A percentile compares a stretch with the other conserved stretches of the same genome.
Conservation (phyloP, 176 grass and related monocot species). For the Ananas comosus region DNA sequence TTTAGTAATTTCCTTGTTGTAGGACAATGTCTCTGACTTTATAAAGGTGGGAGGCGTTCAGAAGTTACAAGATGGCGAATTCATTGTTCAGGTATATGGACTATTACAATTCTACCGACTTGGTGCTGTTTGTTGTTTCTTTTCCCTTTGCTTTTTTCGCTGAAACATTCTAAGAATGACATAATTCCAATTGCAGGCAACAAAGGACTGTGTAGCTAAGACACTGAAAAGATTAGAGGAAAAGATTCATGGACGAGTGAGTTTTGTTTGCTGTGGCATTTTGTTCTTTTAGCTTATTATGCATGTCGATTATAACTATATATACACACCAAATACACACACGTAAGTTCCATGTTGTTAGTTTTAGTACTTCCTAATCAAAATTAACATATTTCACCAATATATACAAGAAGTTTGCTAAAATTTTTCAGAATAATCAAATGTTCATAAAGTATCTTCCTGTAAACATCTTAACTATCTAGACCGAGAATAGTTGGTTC, state of each 20-base stretch:
- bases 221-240: conserved; percentile 96
- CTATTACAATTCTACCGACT: not conserved
- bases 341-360: too few relatives aligned
- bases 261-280: conserved; percentile 15
- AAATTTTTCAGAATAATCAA: too few relatives aligned
- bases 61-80: conserved; percentile 96
- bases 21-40: conserved; percentile 95
- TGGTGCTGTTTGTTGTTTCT: not conserved
- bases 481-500: too few relatives aligned
- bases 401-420: too few relatives aligned
- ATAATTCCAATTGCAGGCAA: conserved; percentile 46
- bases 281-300: conserved; percentile 12
- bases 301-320: not conserved
- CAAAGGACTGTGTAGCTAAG: conserved; percentile 99
- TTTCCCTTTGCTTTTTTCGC: not conserved
- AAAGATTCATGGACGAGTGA: conserved; percentile 95
- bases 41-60: conserved; percentile 96
- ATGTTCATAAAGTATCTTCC: too few relatives aligned
- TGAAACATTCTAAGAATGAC: not conserved
- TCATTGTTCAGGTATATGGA: conserved; percentile 79
- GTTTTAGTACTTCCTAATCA: too few relatives aligned
- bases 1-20: conserved; percentile 23
- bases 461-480: too few relatives aligned
- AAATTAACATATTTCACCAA: too few relatives aligned
- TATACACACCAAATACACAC: not conserved